phyloP scores from a whole-genome alignment of 345 rosid genomes.

The Passiflora organensis region DNA sequence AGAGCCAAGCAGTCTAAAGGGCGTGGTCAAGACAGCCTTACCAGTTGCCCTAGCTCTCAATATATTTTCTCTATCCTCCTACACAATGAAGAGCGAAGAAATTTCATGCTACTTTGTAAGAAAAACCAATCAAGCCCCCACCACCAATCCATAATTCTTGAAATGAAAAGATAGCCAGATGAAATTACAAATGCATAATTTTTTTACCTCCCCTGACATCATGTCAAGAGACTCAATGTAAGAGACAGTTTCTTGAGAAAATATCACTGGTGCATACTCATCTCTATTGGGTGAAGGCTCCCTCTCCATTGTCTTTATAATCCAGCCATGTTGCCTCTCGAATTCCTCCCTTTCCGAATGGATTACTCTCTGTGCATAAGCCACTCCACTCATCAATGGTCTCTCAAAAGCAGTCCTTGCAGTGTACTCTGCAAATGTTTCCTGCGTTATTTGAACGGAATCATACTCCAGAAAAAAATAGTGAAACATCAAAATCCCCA shows the following conservation, averaged over 20 bases:
- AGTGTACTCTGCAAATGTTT: conserved; percentile 91
- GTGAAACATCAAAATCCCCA: too few species aligned
- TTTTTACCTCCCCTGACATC: conserved; percentile 99
- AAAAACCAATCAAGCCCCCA: conserved; percentile 8
- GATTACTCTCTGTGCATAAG: conserved; percentile 75
- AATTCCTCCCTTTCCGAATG: conserved; percentile 66
- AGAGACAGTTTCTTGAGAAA: conserved; percentile 87
- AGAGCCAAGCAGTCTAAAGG: conserved; percentile 81
- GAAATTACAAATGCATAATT: conserved; percentile 7
- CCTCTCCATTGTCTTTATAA: conserved; percentile 81
- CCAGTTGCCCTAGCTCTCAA: conserved; percentile 85
- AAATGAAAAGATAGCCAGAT: not conserved
- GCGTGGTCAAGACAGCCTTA: conserved; percentile 90
- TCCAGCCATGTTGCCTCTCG: conserved; percentile 82
- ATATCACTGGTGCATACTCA: conserved; percentile 94
- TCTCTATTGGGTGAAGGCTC: conserved; percentile 85
- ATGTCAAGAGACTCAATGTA: conserved; percentile 89
- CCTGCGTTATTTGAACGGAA: conserved; percentile 43
- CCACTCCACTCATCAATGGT: conserved; percentile 91
- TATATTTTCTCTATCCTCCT: conserved; percentile 97
- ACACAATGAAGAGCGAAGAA: conserved; percentile 13
- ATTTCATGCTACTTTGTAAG: not conserved
- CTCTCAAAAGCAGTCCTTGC: conserved; percentile 95
- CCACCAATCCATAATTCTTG: not conserved
- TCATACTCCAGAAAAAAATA: not conserved